A percentile compares a stretch with the other conserved stretches of the same genome.
Conservation (phyloP, 2,329 filamentous ascomycete genomes). For the Knoxdaviesia capensis region DNA sequence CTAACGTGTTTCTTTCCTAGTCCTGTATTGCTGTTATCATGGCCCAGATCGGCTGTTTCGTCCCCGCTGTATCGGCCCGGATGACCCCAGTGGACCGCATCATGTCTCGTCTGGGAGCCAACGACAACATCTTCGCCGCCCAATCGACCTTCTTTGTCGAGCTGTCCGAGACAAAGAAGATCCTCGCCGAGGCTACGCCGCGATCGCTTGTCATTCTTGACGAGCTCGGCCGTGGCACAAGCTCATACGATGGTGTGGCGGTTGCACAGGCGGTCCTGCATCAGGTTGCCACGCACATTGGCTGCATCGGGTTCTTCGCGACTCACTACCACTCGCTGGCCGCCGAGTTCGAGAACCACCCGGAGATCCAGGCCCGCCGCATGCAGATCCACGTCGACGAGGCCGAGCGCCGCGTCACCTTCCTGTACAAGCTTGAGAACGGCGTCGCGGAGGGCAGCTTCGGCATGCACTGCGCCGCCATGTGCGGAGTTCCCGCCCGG, state of each 20-base stretch:
- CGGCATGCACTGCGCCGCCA: constrained; percentile 95
- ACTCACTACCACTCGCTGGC: constrained; percentile 94
- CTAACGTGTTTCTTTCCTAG: constrained; percentile 17
- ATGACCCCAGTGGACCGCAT: constrained; percentile 90
- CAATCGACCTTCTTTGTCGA: constrained; percentile 98
- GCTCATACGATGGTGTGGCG: constrained; percentile 87
- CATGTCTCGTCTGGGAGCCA: constrained; percentile 93
- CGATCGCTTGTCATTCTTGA: constrained; percentile 92
- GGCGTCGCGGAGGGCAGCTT: constrained; percentile 93
- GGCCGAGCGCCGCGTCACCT: constrained; percentile 68
- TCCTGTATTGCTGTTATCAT: constrained; percentile 94
- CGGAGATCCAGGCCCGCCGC: constrained; percentile 65
- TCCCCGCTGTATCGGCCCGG: constrained; percentile 63
- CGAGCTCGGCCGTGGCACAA: constrained; percentile 85
- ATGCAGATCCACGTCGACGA: constrained; percentile 96
- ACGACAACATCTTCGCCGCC: constrained; percentile 96
- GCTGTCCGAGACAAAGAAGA: constrained; percentile 94
- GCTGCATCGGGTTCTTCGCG: constrained; percentile 88
- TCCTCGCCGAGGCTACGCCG: constrained; percentile 79
- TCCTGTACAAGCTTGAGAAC: constrained; percentile 82
- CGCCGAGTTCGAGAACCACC: constrained; percentile 74
- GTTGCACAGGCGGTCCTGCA: constrained; percentile 96
- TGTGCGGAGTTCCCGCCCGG: constrained; percentile 78
- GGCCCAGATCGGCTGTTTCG: constrained; percentile 86
- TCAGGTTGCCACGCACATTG: constrained; percentile 81